Base-by-base conservation (phyloP, 371 early-diverging fungal genomes). In the Rhizopus microsporus region DNA sequence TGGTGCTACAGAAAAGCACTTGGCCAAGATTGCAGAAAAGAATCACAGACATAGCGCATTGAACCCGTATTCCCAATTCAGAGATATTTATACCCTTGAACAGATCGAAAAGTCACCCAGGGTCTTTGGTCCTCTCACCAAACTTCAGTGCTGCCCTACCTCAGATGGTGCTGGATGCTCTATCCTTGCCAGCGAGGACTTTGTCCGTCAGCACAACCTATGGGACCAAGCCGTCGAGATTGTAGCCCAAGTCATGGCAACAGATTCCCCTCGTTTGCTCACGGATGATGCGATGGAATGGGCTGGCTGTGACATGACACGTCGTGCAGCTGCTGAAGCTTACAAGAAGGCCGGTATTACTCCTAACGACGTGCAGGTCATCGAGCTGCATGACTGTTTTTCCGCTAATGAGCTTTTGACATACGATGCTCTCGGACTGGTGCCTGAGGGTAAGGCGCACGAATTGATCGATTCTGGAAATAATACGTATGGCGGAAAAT, bases 341-440 rank as follows among this genome's bases (percentile, higher is more conserved):
- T 86, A 72, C 65, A 52, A 71, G 52, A 72, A 76, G 60, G 86
- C 90, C 5, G 79, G 81, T 1, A 84, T 89, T 46, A 77, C 81
- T 49, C 57, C 84, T 29, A 69, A 74, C 0, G 87, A 89, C 62
- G 83, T 92, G 5, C 77, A 83, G 57, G 88, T 90, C 7, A 77
- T 89, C 45, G 92, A 92, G 62, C 73, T 92, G 39, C 92, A 92
- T 66, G 92, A 92, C 68, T 92, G 90, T 72, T 92, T 89, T 74
- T 85, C 88, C 16, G 87, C 89, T 46, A 91, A 91, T 67, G 92
- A 90, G 51, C 75, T 92, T 15, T 74, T 90, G 51, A 88, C 89
- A 7, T 90, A 90, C 65, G 92, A 90, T 68, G 85, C 89, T 38
- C 81, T 92, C 23, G 89, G 88, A 13, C 77, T 92, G 50, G 81